Conservation (phyloP, 345 rosid genomes). For the Aethionema arabicum region DNA sequence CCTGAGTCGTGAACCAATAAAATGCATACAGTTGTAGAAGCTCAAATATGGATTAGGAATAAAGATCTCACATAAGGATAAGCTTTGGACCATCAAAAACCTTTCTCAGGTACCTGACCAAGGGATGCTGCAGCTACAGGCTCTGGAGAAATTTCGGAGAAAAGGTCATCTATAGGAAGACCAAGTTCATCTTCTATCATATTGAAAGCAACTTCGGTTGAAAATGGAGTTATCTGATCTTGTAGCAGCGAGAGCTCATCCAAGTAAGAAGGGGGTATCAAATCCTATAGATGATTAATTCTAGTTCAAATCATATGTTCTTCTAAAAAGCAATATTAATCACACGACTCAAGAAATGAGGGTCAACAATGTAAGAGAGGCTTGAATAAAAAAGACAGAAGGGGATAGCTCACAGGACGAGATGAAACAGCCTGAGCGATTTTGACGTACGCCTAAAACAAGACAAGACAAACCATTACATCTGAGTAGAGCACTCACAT, state of each 20-base stretch:
- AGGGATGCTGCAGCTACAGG: slow-evolving; percentile 94
- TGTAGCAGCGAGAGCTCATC: slow-evolving; percentile 86
- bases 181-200: slow-evolving; percentile 80
- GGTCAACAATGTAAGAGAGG: not conserved
- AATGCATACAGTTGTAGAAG: slow-evolving; percentile 5
- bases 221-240: slow-evolving; percentile 91
- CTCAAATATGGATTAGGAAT: slow-evolving; percentile 1
- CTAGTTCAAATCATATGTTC: slow-evolving; percentile 3
- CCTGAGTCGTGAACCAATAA: slow-evolving; percentile 45
- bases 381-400: not conserved
- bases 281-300: slow-evolving; percentile 50
- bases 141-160: slow-evolving; percentile 90
- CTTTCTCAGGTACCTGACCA: slow-evolving; percentile 61
- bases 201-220: slow-evolving; percentile 70
- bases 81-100: slow-evolving; percentile 16
- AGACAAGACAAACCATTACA: slow-evolving; percentile 16
- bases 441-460: slow-evolving; percentile 78
- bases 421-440: slow-evolving; percentile 96
- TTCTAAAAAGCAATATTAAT: slow-evolving; percentile 2
- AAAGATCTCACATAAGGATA: slow-evolving; percentile 13
- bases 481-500: not conserved
- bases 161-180: slow-evolving; percentile 60
- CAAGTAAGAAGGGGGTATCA: slow-evolving; percentile 81
- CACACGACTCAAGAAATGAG: slow-evolving; percentile 5
- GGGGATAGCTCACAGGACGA: slow-evolving; percentile 63